Evolutionary conservation across 139 green algal genomes (phyloP).

Genomic region (Dunaliella sp.): DNA sequence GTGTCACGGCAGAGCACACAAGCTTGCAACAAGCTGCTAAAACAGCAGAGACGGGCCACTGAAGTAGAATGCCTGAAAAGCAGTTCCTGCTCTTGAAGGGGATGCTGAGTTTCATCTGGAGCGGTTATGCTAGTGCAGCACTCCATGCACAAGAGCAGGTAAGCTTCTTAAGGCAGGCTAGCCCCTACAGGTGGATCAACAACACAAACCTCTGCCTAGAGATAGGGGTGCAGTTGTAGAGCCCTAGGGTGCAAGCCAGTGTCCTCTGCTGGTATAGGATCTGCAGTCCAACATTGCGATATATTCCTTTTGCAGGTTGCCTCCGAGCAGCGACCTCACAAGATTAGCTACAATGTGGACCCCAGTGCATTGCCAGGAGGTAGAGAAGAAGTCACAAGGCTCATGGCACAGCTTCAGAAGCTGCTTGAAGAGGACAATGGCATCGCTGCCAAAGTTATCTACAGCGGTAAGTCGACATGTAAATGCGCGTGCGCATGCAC

Average conservation of each 20-base stretch:
- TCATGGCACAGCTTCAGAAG: slow-evolving; percentile 47
- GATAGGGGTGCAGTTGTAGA: not conserved
- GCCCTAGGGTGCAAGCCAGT: not conserved
- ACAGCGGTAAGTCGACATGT: slow-evolving; percentile 49
- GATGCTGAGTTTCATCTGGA: too few relatives aligned
- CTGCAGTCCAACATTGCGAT: not conserved
- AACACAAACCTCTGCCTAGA: not conserved
- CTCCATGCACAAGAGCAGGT: too few relatives aligned
- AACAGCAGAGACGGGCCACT: too few relatives aligned
- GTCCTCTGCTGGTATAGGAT: not conserved
- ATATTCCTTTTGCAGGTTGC: slow-evolving; percentile 49
- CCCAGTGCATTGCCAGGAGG: not conserved
- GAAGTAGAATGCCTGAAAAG: too few relatives aligned
- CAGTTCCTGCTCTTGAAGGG: too few relatives aligned
- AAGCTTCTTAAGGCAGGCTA: too few relatives aligned
- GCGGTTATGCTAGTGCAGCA: too few relatives aligned
- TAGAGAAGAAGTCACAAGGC: not conserved
- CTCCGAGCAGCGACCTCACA: slow-evolving; percentile 87
- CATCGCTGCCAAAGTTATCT: slow-evolving; percentile 73
- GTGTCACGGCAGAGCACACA: too few relatives aligned
- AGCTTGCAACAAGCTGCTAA: too few relatives aligned
- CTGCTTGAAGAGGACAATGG: slow-evolving; percentile 21
- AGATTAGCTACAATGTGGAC: slow-evolving; percentile 80
- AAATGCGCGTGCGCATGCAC: not conserved
- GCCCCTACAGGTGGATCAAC: not conserved